phyloP scores from a whole-genome alignment of 1,139 yeast genomes.

The Saccharomyces hybrid region DNA sequence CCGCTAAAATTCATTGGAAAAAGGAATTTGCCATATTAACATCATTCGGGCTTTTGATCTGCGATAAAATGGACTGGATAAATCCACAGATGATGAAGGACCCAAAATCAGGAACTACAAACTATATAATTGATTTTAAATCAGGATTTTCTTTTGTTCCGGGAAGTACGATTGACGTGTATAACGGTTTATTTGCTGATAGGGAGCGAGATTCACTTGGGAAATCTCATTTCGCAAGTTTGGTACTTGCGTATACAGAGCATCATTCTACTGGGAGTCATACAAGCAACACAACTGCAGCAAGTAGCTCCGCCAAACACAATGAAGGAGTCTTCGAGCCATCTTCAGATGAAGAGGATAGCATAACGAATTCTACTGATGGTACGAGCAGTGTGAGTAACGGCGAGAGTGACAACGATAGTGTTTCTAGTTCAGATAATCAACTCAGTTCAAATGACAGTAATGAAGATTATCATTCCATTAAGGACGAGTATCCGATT shows the following conservation, averaged over 20 bases:
- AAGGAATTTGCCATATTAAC: conserved; percentile 39
- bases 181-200: conserved; percentile 22
- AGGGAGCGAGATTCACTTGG: conserved; percentile 8
- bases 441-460: neutral
- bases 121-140: conserved; percentile 26
- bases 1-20: conserved; percentile 35
- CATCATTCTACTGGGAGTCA: neutral
- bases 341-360: neutral
- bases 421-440: neutral
- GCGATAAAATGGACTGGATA: conserved; percentile 33
- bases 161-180: conserved; percentile 10
- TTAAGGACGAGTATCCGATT: neutral
- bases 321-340: neutral
- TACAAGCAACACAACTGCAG: neutral
- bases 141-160: conserved; percentile 7
- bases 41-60: conserved; percentile 39
- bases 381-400: neutral
- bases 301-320: neutral
- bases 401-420: neutral
- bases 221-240: conserved; percentile 4
- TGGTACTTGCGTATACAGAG: neutral
- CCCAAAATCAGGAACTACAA: conserved; percentile 20
- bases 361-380: neutral
- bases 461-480: neutral
- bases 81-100: conserved; percentile 22